Evolutionary conservation across 148 eudicot species (phyloP).

Genomic region (Agrostemma githago): DNA sequence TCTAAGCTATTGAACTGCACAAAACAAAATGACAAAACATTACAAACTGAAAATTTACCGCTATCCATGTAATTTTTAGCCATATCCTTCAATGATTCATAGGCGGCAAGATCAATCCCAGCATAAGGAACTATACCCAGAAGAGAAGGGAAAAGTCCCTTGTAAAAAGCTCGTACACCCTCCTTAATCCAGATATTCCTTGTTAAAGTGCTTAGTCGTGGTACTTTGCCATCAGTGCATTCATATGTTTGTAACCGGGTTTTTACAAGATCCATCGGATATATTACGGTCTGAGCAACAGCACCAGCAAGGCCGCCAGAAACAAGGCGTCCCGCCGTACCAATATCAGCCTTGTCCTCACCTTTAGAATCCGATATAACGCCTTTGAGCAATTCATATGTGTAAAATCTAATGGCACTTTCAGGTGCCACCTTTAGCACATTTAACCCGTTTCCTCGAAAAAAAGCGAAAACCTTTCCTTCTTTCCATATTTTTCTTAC

Average conservation of each 20-base stretch:
- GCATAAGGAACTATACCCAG: slow-evolving; percentile 93
- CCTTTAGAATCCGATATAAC: slow-evolving; percentile 58
- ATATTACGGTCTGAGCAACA: slow-evolving; percentile 88
- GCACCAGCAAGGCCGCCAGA: slow-evolving; percentile 97
- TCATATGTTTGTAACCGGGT: slow-evolving; percentile 79
- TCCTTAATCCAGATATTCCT: slow-evolving; percentile 83
- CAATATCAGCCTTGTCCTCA: slow-evolving; percentile 58
- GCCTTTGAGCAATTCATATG: slow-evolving; percentile 77
- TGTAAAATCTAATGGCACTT: slow-evolving; percentile 85
- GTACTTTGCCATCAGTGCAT: slow-evolving; percentile 56
- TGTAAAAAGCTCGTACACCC: slow-evolving; percentile 83
- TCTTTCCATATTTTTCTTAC: slow-evolving; percentile 72
- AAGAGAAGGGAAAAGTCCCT: slow-evolving; percentile 84
- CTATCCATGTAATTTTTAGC: slow-evolving; percentile 62
- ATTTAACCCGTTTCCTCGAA: slow-evolving; percentile 90
- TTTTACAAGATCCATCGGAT: slow-evolving; percentile 93
- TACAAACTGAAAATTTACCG: slow-evolving; percentile 36
- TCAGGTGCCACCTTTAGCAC: slow-evolving; percentile 93
- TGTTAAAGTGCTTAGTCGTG: slow-evolving; percentile 54
- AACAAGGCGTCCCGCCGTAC: slow-evolving; percentile 65
- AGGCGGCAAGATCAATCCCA: slow-evolving; percentile 94
- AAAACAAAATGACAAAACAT: neutral
- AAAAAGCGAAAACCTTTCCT: slow-evolving; percentile 71
- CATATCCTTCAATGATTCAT: slow-evolving; percentile 82
- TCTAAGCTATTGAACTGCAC: neutral